These are phyloP conservation scores for Phytophthora fragariae DNA, from an alignment of 352 stramenopile genomes.

Conservation along the genomic window DNA sequence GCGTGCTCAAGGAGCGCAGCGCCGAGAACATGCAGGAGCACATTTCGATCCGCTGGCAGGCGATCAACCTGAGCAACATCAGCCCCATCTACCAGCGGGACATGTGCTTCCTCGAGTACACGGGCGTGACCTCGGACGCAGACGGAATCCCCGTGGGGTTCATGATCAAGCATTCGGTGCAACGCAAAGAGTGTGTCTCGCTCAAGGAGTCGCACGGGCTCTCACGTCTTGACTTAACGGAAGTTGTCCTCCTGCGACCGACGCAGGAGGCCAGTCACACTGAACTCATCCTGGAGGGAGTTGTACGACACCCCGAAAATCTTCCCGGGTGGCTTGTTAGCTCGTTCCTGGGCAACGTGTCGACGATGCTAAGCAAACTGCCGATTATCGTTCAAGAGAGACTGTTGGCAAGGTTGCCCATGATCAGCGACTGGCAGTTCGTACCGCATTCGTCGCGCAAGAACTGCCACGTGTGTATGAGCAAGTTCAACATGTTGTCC, in stretches of 20 bases:
- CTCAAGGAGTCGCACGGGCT: conserved; percentile 75
- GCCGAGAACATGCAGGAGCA: conserved; percentile 61
- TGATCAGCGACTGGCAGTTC: conserved; percentile 59
- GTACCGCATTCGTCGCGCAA: conserved; percentile 58
- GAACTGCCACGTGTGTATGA: conserved; percentile 68
- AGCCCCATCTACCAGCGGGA: conserved; percentile 63
- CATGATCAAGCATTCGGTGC: conserved; percentile 64
- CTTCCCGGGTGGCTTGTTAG: conserved; percentile 50
- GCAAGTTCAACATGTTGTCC: conserved; percentile 70
- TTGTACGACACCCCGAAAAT: conserved; percentile 47
- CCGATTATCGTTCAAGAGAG: conserved; percentile 62
- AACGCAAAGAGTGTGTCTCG: conserved; percentile 61
- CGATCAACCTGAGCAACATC: conserved; percentile 60
- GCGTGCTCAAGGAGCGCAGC: conserved; percentile 57
- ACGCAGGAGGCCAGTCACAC: conserved; percentile 57
- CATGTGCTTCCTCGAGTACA: conserved; percentile 80
- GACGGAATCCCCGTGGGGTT: conserved; percentile 68
- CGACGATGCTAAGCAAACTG: conserved; percentile 52
- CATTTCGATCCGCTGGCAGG: conserved; percentile 78
- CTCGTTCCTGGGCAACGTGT: conserved; percentile 51
- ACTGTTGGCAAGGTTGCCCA: conserved; percentile 49
- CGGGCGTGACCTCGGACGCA: conserved; percentile 63
- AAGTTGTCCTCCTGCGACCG: conserved; percentile 59
- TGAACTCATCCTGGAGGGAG: conserved; percentile 61
- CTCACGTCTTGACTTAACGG: conserved; percentile 52